Evolutionary conservation across 2,329 filamentous ascomycete genomes (phyloP), one percentile per base, ranked within the genome.

Genomic region (Clarireedia monteithiana): DNA sequence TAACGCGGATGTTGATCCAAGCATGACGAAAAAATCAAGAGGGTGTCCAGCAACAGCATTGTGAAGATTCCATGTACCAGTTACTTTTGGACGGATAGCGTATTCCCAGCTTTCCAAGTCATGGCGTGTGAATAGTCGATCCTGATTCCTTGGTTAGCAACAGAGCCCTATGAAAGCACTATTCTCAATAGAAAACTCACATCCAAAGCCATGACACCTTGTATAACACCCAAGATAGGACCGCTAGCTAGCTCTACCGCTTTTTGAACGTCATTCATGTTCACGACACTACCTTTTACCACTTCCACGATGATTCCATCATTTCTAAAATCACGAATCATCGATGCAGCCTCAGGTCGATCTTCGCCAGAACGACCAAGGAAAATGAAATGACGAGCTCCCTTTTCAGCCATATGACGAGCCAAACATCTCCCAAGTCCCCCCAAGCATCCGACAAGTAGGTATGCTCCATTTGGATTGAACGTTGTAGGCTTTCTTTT

Each of bases 1-100:
- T 4, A 59, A 63, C 0, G 67, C 69, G 0, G 66, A 63, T 3
- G 68, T 56, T 44, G 58, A 69, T 47, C 55, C 68, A 59, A 51
- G 65, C 56, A 71, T 61, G 42, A 72, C 55, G 57, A 73, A 73
- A 60, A 73, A 71, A 59, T 73, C 71, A 3, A 73, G 58, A 5
- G 63, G 12, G 40, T 23, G 30, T 9, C n/a, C 17, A 14, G 48
- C 9, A 59, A 56, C 42, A 23, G 56, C 55, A 6, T 62, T 46
- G 36, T 62, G 55, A 26, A 63, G 49, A 15, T 55, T 60, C 53
- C 38, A 50, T 9, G 61, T 51, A 5, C 60, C 62, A n/a, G 53
- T 36, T 4, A 59, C 58, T 47, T 77, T 76, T 1, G 74, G 70
- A 1, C 53, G 56, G 4, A 71, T 39, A 2, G 58, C 49, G 9